Evolutionary conservation across 2,329 filamentous ascomycete species (phyloP).

Genomic region (Diaporthe amygdali): DNA sequence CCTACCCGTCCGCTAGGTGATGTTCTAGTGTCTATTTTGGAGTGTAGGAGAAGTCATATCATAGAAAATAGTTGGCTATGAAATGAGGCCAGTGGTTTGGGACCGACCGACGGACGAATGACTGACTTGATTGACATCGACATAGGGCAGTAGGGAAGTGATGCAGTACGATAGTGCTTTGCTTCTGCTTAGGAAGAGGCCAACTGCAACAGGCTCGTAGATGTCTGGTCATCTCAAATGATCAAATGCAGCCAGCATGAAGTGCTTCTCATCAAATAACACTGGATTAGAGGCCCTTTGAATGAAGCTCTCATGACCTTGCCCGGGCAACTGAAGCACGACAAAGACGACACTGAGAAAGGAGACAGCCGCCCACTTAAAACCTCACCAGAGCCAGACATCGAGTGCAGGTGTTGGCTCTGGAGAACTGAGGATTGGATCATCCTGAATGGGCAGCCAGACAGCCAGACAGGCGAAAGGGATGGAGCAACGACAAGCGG

Average conservation of each 20-base stretch:
- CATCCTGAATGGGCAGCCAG: neutral
- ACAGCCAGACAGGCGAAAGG: conserved; percentile 1
- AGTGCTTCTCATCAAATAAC: neutral
- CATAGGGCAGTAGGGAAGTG: neutral
- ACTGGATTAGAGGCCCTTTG: neutral
- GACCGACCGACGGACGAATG: neutral
- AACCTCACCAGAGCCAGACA: neutral
- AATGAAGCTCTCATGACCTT: neutral
- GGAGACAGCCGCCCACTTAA: neutral
- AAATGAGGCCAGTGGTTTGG: neutral
- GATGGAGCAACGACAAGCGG: neutral
- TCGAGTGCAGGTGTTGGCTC: neutral
- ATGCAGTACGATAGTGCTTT: neutral
- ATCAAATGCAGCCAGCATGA: neutral
- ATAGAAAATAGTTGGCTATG: neutral
- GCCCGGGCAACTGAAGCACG: neutral
- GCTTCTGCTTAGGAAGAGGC: neutral
- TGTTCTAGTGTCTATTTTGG: conserved; percentile 6
- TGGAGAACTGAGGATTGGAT: neutral
- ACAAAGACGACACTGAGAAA: neutral
- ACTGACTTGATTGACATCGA: neutral
- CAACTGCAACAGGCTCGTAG: neutral
- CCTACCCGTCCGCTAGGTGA: neutral
- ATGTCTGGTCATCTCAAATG: neutral
- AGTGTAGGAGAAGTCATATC: neutral